phyloP scores from a whole-genome alignment of 306 rosid species.

The Calophaca sinica region DNA sequence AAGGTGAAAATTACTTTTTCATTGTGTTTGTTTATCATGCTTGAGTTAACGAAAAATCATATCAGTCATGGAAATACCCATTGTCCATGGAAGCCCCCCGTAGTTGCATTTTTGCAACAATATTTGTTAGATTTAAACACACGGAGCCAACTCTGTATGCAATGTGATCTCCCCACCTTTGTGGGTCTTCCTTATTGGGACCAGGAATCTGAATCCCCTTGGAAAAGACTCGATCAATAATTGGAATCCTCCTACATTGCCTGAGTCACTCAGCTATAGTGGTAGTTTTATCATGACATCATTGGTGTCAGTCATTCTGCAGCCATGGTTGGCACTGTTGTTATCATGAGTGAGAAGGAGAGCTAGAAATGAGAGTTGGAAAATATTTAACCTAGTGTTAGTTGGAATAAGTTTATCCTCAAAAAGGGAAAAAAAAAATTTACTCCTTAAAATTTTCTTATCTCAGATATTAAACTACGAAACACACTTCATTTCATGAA shows the following conservation, averaged over 20 bases:
- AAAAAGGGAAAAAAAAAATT: background rate
- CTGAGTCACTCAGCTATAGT: background rate
- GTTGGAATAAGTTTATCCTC: background rate
- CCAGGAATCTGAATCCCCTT: slow-evolving; percentile 5
- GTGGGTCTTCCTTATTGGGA: slow-evolving; percentile 20
- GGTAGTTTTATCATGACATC: background rate
- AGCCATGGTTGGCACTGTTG: background rate
- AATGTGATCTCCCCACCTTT: background rate
- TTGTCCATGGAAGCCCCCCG: background rate
- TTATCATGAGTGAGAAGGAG: background rate
- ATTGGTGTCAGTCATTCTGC: background rate
- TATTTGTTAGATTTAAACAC: slow-evolving; percentile 6
- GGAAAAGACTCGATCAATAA: background rate
- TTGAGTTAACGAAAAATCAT: background rate
- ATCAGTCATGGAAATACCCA: too few relatives aligned
- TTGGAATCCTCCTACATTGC: background rate
- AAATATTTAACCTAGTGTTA: too few relatives aligned
- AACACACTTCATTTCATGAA: slow-evolving; percentile 8
- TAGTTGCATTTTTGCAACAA: background rate
- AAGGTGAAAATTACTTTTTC: background rate
- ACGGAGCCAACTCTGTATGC: background rate
- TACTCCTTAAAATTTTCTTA: background rate
- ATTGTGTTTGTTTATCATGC: background rate
- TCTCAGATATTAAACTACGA: slow-evolving; percentile 1
- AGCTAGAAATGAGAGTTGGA: background rate